phyloP scores from a whole-genome alignment of 2,329 filamentous ascomycete species.

The Aspergillus unguis region DNA sequence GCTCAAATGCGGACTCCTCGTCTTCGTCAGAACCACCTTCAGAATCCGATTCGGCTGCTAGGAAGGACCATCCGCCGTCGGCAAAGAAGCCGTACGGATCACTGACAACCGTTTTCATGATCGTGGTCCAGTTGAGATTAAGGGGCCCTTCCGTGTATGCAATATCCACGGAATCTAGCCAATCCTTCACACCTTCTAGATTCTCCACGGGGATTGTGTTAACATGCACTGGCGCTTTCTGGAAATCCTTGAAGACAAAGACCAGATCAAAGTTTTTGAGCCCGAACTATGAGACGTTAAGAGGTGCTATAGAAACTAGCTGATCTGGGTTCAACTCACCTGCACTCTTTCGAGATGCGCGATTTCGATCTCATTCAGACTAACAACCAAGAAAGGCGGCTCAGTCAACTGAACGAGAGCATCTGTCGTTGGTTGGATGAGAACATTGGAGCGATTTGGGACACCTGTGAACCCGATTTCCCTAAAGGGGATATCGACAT shows the following conservation, averaged over 20 bases:
- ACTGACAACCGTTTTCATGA: conserved; percentile 97
- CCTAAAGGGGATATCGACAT: conserved; percentile 94
- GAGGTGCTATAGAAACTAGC: not conserved
- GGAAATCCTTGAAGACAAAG: conserved; percentile 97
- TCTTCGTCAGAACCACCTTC: conserved; percentile 74
- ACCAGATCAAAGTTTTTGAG: conserved; percentile 99
- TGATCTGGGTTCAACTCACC: conserved; percentile 28
- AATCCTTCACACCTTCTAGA: conserved; percentile 93
- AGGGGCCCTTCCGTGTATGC: conserved; percentile 90
- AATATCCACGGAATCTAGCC: conserved; percentile 93
- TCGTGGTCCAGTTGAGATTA: conserved; percentile 97
- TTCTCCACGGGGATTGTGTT: conserved; percentile 98
- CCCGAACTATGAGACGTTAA: conserved; percentile 66
- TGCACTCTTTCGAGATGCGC: conserved; percentile 92
- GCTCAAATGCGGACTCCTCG: conserved; percentile 88
- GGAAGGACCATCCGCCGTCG: conserved; percentile 92
- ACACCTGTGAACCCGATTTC: conserved; percentile 97
- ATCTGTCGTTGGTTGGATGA: conserved; percentile 93
- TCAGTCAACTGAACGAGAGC: conserved; percentile 96
- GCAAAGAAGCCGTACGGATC: conserved; percentile 94
- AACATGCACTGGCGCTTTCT: conserved; percentile 83
- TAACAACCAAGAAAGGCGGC: conserved; percentile 93
- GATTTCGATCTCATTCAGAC: conserved; percentile 91
- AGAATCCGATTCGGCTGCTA: conserved; percentile 81
- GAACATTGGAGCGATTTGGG: conserved; percentile 90